Base-by-base conservation (phyloP, 306 rosid species). In the Leucaena leucocephala region DNA sequence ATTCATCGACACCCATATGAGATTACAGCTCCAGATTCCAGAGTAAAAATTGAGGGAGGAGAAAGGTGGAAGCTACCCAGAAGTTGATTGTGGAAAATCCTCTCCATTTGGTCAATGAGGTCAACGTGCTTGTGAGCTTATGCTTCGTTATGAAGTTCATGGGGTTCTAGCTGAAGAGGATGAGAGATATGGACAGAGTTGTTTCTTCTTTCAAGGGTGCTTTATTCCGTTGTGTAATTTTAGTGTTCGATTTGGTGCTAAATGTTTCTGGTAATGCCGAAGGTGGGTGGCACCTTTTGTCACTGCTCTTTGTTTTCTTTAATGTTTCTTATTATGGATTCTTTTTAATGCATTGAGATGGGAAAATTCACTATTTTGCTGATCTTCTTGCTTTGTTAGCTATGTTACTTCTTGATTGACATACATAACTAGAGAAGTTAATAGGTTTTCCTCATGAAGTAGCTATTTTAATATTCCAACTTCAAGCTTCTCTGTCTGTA, bases 231-330 rank as follows among this genome's bases (percentile, higher is more conserved):
- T 83, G 43, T 35, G 22, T 52, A 49, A n/a, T 59, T 38, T 40
- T 66, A 40, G 43, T 72, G 34, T 43, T 71, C 39, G 54, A 10
- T 74, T 70, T 73, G 67, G 81, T 50, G 70, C 75, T 83, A 3
- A 43, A 35, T 78, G 86, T 76, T 52, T 79, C 78, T 19, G 84
- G 75, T 16, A 79, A 79, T 52, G 4, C 58, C 11, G 86, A 84
- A 79, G 84, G 86, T 83, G 57, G 4, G 74, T 78, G 38, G 11
- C 70, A 22, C 36, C 49, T 5, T 70, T 78, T 68, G 48, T 15
- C 5, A 57, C 12, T 22, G 8, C 58, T 40, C 16, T 44, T 45
- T 14, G 43, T 4, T 57, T 19, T 62, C 43, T 48, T 71, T 0
- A 10, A 16, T 70, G 57, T 65, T 16, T 15, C 59, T 54, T 46